Evolutionary conservation across 768 basidiomycete species (phyloP).

Genomic region (Termitomyces sp.): DNA sequence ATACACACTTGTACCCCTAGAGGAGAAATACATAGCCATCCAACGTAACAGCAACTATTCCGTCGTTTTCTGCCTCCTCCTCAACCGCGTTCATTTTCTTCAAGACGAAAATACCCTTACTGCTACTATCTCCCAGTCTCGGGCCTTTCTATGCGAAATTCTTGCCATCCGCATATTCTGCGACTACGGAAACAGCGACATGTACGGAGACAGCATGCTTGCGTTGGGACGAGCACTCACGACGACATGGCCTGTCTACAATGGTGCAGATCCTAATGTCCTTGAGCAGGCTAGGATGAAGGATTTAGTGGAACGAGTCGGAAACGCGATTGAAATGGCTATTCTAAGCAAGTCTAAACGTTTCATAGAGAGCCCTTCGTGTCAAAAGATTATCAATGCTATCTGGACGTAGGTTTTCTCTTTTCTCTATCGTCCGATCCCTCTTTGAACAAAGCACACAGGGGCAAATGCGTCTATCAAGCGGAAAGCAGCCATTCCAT

Average conservation of each 20-base stretch:
- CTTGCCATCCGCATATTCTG: conserved; percentile 79
- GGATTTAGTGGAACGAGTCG: conserved; percentile 72
- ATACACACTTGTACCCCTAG: conserved; percentile 85
- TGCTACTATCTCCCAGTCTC: conserved; percentile 61
- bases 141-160: conserved; percentile 86
- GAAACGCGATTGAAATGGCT: conserved; percentile 92
- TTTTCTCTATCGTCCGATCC: background rate
- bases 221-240: conserved; percentile 67
- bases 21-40: conserved; percentile 77
- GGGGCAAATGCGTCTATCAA: conserved; percentile 89
- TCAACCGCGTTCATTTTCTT: conserved; percentile 83
- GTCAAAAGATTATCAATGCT: conserved; percentile 84
- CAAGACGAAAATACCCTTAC: conserved; percentile 74
- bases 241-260: conserved; percentile 78
- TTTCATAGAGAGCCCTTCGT: conserved; percentile 86
- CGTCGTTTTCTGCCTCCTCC: conserved; percentile 80
- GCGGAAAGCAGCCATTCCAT: conserved; percentile 84
- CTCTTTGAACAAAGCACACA: conserved; percentile 21
- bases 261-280: conserved; percentile 61
- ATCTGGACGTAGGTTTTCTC: conserved; percentile 62
- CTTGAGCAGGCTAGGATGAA: conserved; percentile 57
- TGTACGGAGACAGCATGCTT: conserved; percentile 61
- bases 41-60: conserved; percentile 76
- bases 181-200: conserved; percentile 52
- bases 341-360: conserved; percentile 82